Conservation (phyloP, 306 rosid species). For the Cicer yamashitae region DNA sequence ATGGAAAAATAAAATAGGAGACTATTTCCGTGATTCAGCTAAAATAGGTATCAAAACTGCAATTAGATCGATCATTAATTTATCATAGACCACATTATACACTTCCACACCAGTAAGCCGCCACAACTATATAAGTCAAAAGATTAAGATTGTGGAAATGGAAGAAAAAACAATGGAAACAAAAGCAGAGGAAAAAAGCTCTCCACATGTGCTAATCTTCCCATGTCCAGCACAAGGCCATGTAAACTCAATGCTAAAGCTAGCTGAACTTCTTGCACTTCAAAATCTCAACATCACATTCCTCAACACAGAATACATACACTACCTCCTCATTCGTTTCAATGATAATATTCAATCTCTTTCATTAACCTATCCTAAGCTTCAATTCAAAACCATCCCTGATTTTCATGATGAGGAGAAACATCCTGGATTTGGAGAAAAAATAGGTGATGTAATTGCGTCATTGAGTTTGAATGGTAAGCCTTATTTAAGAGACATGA, state of each 20-base stretch:
- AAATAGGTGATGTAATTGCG: not conserved
- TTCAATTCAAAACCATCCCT: constrained; percentile 53
- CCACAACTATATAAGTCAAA: not conserved
- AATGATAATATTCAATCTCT: constrained; percentile 36
- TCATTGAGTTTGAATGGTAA: constrained; percentile 21
- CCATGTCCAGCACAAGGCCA: constrained; percentile 53
- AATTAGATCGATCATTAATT: too few relatives aligned
- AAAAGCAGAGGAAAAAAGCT: not conserved
- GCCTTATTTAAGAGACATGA: constrained; percentile 45
- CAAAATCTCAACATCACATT: constrained; percentile 49
- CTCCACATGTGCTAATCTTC: constrained; percentile 44
- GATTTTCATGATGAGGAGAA: constrained; percentile 41
- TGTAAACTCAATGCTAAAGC: constrained; percentile 57
- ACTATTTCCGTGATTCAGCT: too few relatives aligned
- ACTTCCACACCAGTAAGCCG: too few relatives aligned
- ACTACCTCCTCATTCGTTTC: constrained; percentile 43
- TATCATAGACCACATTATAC: too few relatives aligned
- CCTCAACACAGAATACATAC: constrained; percentile 51
- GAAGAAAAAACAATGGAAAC: not conserved
- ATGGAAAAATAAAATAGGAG: too few relatives aligned
- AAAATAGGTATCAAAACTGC: too few relatives aligned
- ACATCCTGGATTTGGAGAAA: constrained; percentile 43
- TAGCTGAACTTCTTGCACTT: constrained; percentile 57
- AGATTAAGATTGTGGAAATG: not conserved
- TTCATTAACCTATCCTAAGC: constrained; percentile 39